Base-by-base conservation (phyloP, 805 yeast genomes). In the Teunomyces lycoperdinae region DNA sequence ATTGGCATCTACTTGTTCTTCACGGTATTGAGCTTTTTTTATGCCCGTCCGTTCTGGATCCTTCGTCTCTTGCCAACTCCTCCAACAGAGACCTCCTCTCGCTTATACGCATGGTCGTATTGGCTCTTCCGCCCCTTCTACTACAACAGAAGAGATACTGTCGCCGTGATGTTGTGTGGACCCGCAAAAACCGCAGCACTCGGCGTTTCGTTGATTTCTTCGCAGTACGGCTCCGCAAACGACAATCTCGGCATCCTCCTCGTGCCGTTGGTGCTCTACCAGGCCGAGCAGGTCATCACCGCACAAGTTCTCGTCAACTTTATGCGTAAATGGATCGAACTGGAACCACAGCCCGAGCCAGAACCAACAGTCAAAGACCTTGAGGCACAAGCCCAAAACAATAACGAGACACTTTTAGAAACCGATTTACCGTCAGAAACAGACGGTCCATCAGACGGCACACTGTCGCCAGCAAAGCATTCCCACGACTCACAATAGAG, bases 101-200 rank as follows among this genome's bases (percentile, higher is more conserved):
- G 24, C 24, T 20, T 64, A 0, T 87, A 87, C 57, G 73, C 55
- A 5, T 66, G 63, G 54, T 50, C 71, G 17, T 78, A 81, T 60
- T 64, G 63, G 39, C 28, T 74, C 1, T 65, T 82, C 49, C 63
- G 74, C 46, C 92, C 92, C 1, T 88, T 87, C 57, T 86, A 85
- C 64, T 86, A 86, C 64, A 74, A 76, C 57, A 79, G 84, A 55
- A 64, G 71, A 44, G 96, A 90, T 58, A 80, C 96, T 0, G 87
- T 88, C 31, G 76, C 91, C 9, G 78, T 90, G 44, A 78, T 89
- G 85, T 76, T 89, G 50, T 88, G 96, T 66, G 96, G 96, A 9
- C 92, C 96, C 4, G 96, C 97, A 2, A 90, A 89, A 64, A 89
- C 96, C 0, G 96, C 96, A 0, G 96, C 96, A 0, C 71, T 89